Conservation (phyloP, 495 filamentous ascomycete genomes). For the Neurospora sp. region DNA sequence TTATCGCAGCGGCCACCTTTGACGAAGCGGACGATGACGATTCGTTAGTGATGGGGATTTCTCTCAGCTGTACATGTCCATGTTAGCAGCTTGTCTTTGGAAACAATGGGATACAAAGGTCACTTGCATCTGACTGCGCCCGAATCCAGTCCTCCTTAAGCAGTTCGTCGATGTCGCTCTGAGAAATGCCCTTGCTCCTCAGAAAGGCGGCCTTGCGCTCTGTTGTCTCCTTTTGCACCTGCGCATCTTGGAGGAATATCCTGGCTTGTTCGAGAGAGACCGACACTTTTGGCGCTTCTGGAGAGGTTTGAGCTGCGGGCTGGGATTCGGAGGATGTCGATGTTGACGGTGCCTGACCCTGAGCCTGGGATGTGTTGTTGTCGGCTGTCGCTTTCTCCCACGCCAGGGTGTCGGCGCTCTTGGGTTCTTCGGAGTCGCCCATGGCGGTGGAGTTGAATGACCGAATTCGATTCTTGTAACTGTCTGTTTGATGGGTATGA, state of each 20-base stretch:
- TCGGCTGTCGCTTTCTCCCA: slow-evolving; percentile 1
- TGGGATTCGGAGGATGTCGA: neutral
- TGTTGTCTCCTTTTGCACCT: slow-evolving; percentile 56
- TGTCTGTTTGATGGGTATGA: neutral
- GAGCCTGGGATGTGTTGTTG: slow-evolving; percentile 3
- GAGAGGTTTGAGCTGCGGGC: neutral
- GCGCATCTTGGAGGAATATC: slow-evolving; percentile 70
- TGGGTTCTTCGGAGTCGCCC: neutral
- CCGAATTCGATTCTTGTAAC: neutral
- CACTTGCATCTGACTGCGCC: slow-evolving; percentile 20
- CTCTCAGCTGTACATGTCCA: neutral
- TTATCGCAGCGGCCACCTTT: neutral
- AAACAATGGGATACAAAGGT: neutral
- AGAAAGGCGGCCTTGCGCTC: slow-evolving; percentile 73
- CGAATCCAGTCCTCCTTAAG: slow-evolving; percentile 36
- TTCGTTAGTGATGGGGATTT: slow-evolving; percentile 2
- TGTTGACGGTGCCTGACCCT: neutral
- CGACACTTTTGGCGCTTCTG: slow-evolving; percentile 20
- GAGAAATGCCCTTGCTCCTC: slow-evolving; percentile 63
- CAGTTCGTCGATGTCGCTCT: slow-evolving; percentile 57
- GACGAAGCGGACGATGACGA: neutral
- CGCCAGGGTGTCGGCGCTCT: neutral
- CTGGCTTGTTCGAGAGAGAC: slow-evolving; percentile 56
- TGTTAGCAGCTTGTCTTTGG: neutral
- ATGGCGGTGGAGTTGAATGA: neutral